These are phyloP conservation scores for Cladophialophora carrionii DNA, from an alignment of 2,329 filamentous ascomycete species.

Conservation along the genomic window DNA sequence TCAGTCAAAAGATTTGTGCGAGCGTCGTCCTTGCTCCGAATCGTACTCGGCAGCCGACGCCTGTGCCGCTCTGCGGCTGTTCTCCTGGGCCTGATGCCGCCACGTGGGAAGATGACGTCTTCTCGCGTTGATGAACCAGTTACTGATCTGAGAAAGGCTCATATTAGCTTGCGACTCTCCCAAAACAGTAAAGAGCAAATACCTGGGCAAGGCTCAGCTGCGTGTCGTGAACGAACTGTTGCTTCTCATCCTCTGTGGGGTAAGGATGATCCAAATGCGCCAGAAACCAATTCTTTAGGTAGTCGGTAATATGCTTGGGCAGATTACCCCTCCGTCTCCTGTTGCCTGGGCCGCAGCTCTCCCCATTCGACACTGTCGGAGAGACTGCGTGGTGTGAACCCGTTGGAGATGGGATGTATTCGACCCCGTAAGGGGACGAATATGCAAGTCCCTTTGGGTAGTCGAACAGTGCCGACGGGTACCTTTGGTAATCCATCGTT, in stretches of 20 bases:
- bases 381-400: constrained; percentile 22
- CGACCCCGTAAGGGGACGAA: constrained; percentile 23
- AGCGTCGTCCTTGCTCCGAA: constrained; percentile 23
- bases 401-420: constrained; percentile 26
- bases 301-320: constrained; percentile 86
- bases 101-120: constrained; percentile 53
- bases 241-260: constrained; percentile 84
- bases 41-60: constrained; percentile 24
- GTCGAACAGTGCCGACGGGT: constrained; percentile 24
- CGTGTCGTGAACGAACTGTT: constrained; percentile 75
- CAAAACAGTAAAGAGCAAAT: constrained; percentile 27
- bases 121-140: constrained; percentile 59
- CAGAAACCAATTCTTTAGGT: constrained; percentile 77
- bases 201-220: constrained; percentile 73
- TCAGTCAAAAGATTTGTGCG: constrained; percentile 10
- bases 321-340: constrained; percentile 76
- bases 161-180: constrained; percentile 3
- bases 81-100: constrained; percentile 37
- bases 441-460: constrained; percentile 20
- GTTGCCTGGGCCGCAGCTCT: constrained; percentile 34
- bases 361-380: constrained; percentile 20
- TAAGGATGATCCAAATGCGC: constrained; percentile 80
- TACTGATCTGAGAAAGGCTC: constrained; percentile 50
- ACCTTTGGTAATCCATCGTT: constrained; percentile 25
- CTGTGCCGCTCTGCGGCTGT: constrained; percentile 14